These are phyloP conservation scores for Candida quercuum DNA, from an alignment of 805 yeast genomes.

Conservation along the genomic window DNA sequence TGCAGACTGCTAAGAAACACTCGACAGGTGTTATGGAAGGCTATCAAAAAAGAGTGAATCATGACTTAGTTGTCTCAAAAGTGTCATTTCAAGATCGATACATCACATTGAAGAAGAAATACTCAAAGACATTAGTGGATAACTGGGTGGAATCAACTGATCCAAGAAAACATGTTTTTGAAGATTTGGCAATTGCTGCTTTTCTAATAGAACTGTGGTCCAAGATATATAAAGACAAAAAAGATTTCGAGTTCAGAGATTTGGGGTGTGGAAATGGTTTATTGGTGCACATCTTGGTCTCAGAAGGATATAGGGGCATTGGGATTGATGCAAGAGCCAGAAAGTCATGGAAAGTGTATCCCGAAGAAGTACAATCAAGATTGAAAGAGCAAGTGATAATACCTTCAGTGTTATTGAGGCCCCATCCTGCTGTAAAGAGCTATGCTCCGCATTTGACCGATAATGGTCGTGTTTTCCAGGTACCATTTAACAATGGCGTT, in stretches of 20 bases:
- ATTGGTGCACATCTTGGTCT: slow-evolving; percentile 63
- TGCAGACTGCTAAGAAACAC: slow-evolving; percentile 79
- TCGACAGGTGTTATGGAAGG: slow-evolving; percentile 81
- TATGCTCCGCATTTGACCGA: slow-evolving; percentile 50
- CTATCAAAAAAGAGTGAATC: slow-evolving; percentile 82
- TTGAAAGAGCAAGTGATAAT: slow-evolving; percentile 75
- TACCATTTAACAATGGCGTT: slow-evolving; percentile 25
- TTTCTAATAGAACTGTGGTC: slow-evolving; percentile 86
- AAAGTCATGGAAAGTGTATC: slow-evolving; percentile 81
- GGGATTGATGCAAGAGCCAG: slow-evolving; percentile 90
- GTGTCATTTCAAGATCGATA: slow-evolving; percentile 80
- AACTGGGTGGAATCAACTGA: slow-evolving; percentile 93
- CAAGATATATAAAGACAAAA: slow-evolving; percentile 34
- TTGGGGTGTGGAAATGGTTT: slow-evolving; percentile 95
- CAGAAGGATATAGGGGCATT: slow-evolving; percentile 76
- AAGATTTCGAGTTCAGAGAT: slow-evolving; percentile 70
- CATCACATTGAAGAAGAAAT: slow-evolving; percentile 72
- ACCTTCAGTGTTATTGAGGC: slow-evolving; percentile 68
- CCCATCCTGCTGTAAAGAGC: slow-evolving; percentile 56
- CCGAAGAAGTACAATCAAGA: slow-evolving; percentile 50
- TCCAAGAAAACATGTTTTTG: slow-evolving; percentile 93
- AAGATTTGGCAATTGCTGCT: slow-evolving; percentile 93
- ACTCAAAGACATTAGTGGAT: slow-evolving; percentile 68
- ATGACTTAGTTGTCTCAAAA: slow-evolving; percentile 80
- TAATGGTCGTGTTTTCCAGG: slow-evolving; percentile 58